A percentile compares a stretch with the other conserved stretches of the same genome.
These are phyloP conservation scores for Fusarium staphyleae DNA, from an alignment of 2,329 filamentous ascomycete genomes.

Conservation along the genomic window DNA sequence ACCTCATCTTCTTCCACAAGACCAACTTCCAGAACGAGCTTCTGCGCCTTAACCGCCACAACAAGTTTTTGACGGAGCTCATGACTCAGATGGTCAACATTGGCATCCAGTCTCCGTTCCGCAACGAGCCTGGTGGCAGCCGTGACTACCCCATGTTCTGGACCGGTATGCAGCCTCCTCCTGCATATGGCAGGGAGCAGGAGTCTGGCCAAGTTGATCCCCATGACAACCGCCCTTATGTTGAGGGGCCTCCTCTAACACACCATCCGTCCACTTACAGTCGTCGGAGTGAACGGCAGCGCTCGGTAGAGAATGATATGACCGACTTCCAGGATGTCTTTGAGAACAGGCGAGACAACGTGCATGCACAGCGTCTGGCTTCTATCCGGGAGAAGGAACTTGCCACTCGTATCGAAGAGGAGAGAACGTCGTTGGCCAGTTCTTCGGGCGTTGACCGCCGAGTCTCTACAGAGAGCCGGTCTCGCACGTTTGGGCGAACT, in stretches of 20 bases:
- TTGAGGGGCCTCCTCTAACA: constrained; percentile 19
- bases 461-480: constrained; percentile 38
- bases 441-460: constrained; percentile 41
- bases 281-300: constrained; percentile 26
- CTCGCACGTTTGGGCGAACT: constrained; percentile 43
- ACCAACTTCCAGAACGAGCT: constrained; percentile 96
- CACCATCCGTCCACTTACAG: constrained; percentile 26
- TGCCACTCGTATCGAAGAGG: constrained; percentile 40
- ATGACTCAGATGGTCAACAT: constrained; percentile 85
- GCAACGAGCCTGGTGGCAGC: constrained; percentile 69
- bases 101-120: constrained; percentile 80
- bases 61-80: constrained; percentile 92
- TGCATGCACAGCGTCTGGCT: constrained; percentile 47
- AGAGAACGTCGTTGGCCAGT: constrained; percentile 39
- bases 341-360: constrained; percentile 49
- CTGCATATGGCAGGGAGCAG: constrained; percentile 44
- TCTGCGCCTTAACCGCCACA: constrained; percentile 85
- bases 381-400: constrained; percentile 50
- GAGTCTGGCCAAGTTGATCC: constrained; percentile 17
- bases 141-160: constrained; percentile 71
- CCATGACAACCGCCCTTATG: constrained; percentile 19
- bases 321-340: constrained; percentile 57
- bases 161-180: constrained; percentile 47
- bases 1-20: constrained; percentile 97
- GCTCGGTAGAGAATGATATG: constrained; percentile 45